Base-by-base conservation (phyloP, 2,329 filamentous ascomycete species). In the Calonectria honghensis region DNA sequence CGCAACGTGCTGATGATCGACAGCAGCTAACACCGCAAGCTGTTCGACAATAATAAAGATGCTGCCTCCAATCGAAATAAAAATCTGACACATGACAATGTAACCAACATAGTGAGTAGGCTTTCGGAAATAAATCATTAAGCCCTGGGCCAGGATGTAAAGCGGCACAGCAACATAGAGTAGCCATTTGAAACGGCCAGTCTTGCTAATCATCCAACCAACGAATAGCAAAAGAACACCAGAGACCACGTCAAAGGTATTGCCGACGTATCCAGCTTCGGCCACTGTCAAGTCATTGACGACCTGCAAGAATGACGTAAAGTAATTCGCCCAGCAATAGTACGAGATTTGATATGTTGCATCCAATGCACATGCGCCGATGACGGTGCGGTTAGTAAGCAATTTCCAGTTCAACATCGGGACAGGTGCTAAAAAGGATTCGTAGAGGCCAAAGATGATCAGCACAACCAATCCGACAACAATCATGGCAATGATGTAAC, bases 331-430 rank as follows among this genome's bases (percentile, higher is more conserved):
- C 86, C 87, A 88, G 76, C 82, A 80, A 73, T 86, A 88, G 77
- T 87, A 88, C 39, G 84, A 85, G 52, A 87, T 83, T 80, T 87
- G 87, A 37, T 88, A 82, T 52, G 84, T 80, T 3, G 79, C 79
- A 3, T 84, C 79, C 7, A 88, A 77, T 48, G 85, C 72, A 74
- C 87, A 90, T 9, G 88, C 86, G 3, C 89, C 89, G 3, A 88
- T 78, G 18, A 90, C 85, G 0, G 88, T 90, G 31, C 86, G 86
- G 73, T 89, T 85, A 14, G 82, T 84, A 74, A 91, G 83, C 70
- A 92, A 82, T 64, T 84, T 79, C 80, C 86, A 89, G 1, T 87
- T 89, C 14, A 94, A 86, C 82, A 93, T 90, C n/a, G 89, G 89
- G 71, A 90, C 88, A 0, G 87, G 87, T 0, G 92, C 90, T 2